These are phyloP conservation scores for Neurospora sp. DNA, from an alignment of 495 filamentous ascomycete genomes.

Conservation along the genomic window DNA sequence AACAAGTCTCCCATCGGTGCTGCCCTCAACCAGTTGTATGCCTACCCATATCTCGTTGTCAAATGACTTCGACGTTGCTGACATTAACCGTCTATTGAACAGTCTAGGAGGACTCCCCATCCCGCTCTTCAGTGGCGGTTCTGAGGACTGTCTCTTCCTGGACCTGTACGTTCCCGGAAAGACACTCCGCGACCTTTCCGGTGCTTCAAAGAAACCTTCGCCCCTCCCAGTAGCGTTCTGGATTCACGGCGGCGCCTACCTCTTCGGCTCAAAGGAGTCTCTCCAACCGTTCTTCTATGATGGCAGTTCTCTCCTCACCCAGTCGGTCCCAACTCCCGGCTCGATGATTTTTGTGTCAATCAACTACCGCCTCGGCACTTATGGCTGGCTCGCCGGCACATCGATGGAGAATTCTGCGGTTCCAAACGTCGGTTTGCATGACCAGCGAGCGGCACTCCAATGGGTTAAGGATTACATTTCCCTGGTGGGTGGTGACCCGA, in stretches of 20 bases:
- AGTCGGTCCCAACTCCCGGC: slow-evolving; percentile 21
- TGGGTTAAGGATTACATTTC: slow-evolving; percentile 61
- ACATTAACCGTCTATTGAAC: not conserved
- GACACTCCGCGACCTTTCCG: slow-evolving; percentile 6
- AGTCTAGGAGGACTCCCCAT: slow-evolving; percentile 27
- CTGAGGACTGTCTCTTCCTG: slow-evolving; percentile 42
- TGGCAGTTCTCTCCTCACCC: slow-evolving; percentile 34
- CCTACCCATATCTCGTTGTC: not conserved
- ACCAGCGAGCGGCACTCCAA: slow-evolving; percentile 44
- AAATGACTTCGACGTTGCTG: not conserved
- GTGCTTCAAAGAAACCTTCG: slow-evolving; percentile 7
- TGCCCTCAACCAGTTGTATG: slow-evolving; percentile 29
- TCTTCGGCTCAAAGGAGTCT: slow-evolving; percentile 39
- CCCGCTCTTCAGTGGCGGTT: slow-evolving; percentile 30
- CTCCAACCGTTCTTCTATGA: slow-evolving; percentile 22
- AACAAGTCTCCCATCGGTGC: slow-evolving; percentile 27
- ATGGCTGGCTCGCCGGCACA: slow-evolving; percentile 44
- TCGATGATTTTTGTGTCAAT: slow-evolving; percentile 48
- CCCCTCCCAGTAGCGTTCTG: slow-evolving; percentile 46
- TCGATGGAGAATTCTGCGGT: slow-evolving; percentile 35
- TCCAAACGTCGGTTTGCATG: slow-evolving; percentile 42
- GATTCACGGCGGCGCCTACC: slow-evolving; percentile 53
- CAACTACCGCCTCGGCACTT: slow-evolving; percentile 52
- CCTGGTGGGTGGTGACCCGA: slow-evolving; percentile 55
- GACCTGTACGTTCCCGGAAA: slow-evolving; percentile 32